These are phyloP conservation scores for Talaromyces marneffei DNA, from an alignment of 2,329 filamentous ascomycete species.

Conservation along the genomic window DNA sequence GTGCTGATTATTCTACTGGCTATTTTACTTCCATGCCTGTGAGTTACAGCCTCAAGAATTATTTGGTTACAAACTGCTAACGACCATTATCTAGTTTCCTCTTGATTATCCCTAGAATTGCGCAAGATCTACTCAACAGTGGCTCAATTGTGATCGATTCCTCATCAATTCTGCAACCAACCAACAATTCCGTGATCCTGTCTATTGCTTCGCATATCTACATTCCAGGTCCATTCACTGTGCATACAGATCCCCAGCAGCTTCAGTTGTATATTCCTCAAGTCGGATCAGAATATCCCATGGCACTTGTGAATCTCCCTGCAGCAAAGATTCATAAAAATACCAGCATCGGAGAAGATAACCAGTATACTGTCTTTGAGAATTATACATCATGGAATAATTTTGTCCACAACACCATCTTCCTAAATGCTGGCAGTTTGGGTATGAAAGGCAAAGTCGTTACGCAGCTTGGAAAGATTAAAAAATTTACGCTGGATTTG, in stretches of 20 bases:
- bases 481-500: conserved; percentile 28
- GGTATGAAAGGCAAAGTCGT: conserved; percentile 26
- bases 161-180: conserved; percentile 31
- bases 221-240: conserved; percentile 31
- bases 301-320: conserved; percentile 25
- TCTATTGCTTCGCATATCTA: conserved; percentile 32
- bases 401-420: conserved; percentile 31
- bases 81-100: conserved; percentile 30
- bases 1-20: conserved; percentile 32
- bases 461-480: conserved; percentile 28
- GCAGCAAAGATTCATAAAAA: conserved; percentile 28
- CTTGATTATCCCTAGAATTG: conserved; percentile 36
- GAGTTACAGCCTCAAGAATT: conserved; percentile 15
- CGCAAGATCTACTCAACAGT: conserved; percentile 35
- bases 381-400: conserved; percentile 25
- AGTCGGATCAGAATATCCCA: conserved; percentile 23
- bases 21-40: conserved; percentile 38
- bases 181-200: conserved; percentile 28
- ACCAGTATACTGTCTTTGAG: conserved; percentile 22
- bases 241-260: conserved; percentile 31
- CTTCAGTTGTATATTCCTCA: conserved; percentile 31
- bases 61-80: background rate
- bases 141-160: conserved; percentile 32
- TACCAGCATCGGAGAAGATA: conserved; percentile 25
- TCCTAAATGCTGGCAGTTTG: conserved; percentile 22